Conservation (phyloP, 768 basidiomycete genomes). For the Mycena leptocephala region DNA sequence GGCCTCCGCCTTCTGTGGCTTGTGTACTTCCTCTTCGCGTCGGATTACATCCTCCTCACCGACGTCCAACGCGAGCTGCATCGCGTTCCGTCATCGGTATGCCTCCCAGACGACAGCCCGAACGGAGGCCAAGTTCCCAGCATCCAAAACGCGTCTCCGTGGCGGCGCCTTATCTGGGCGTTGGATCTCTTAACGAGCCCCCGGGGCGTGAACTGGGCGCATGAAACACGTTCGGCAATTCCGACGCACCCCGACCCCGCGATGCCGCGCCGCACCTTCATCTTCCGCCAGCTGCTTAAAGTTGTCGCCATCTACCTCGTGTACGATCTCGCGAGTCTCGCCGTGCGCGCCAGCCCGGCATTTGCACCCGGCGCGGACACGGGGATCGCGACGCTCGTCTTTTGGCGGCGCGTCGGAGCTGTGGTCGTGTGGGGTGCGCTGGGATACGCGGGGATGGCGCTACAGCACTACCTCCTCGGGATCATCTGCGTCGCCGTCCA, state of each 20-base stretch:
- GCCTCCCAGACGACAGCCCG: no score
- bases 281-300: background rate
- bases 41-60: conserved; percentile 31
- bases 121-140: no score
- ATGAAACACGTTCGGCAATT: no score
- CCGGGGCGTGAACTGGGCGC: no score
- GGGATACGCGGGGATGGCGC: conserved; percentile 12
- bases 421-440: background rate
- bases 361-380: background rate
- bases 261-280: background rate
- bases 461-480: background rate
- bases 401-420: background rate
- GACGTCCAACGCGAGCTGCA: conserved; percentile 29
- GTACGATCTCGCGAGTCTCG: conserved; percentile 4
- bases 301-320: background rate
- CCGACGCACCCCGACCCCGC: background rate
- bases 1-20: background rate
- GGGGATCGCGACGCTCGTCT: background rate
- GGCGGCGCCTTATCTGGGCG: no score
- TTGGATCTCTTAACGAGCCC: no score
- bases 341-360: background rate
- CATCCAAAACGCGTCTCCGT: no score
- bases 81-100: background rate
- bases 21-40: conserved; percentile 13
- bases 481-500: background rate